Evolutionary conservation across 257 asterid species (phyloP).

Genomic region (Nicotiana attenuata): DNA sequence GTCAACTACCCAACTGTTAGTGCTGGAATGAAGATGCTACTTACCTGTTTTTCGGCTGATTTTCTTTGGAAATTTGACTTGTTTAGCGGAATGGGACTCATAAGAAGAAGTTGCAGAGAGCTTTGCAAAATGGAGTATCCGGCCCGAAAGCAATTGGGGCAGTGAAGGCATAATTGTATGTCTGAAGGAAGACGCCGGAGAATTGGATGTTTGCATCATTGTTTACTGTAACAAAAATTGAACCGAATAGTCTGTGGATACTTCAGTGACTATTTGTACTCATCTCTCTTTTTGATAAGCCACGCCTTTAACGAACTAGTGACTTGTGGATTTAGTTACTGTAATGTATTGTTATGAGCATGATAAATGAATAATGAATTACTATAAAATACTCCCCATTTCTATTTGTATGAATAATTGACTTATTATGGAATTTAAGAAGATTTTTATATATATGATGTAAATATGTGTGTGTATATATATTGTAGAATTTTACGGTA

Average conservation of each 20-base stretch:
- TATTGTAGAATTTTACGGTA: too few species aligned
- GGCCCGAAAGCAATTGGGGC: conserved; percentile 19
- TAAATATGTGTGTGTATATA: too few species aligned
- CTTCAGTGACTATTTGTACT: neutral
- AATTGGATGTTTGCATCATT: conserved; percentile 28
- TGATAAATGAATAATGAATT: too few species aligned
- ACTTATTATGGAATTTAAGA: too few species aligned
- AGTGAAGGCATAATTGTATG: conserved; percentile 5
- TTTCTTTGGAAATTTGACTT: conserved; percentile 13
- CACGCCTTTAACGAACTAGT: neutral
- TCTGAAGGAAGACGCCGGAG: conserved; percentile 19
- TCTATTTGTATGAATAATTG: too few species aligned
- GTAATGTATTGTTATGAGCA: too few species aligned
- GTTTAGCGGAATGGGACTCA: conserved; percentile 18
- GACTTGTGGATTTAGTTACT: too few species aligned
- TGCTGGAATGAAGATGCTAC: too few species aligned
- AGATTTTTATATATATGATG: too few species aligned
- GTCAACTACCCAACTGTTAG: neutral
- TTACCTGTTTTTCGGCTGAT: neutral
- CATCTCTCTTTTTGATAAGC: neutral
- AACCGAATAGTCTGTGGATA: neutral
- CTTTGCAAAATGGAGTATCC: conserved; percentile 10
- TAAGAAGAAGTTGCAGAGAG: conserved; percentile 20
- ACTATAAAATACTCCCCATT: too few species aligned
- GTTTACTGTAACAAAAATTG: neutral